These are phyloP conservation scores for Forsythia viridissima DNA, from an alignment of 257 asterid species.

Conservation along the genomic window DNA sequence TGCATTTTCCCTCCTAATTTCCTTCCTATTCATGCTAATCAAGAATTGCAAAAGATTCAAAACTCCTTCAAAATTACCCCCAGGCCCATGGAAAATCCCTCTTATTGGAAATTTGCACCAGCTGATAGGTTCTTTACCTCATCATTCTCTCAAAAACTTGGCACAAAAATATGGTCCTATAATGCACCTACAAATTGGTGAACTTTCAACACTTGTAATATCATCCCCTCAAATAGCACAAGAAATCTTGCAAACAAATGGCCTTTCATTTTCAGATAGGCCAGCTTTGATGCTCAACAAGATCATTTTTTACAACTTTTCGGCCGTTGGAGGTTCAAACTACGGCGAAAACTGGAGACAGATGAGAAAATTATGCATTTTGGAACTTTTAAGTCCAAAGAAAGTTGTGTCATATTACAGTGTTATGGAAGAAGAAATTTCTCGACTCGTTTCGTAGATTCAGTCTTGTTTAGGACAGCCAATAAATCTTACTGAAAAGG, in stretches of 20 bases:
- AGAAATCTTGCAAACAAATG: slow-evolving; percentile 23
- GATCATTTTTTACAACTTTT: slow-evolving; percentile 15
- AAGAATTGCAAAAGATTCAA: neutral
- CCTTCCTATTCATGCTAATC: neutral
- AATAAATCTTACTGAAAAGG: slow-evolving; percentile 2
- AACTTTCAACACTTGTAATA: slow-evolving; percentile 8
- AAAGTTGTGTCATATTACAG: neutral
- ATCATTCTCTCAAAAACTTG: slow-evolving; percentile 8
- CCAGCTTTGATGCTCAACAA: neutral
- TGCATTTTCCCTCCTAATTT: neutral
- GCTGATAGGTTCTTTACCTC: slow-evolving; percentile 4
- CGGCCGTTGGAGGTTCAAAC: slow-evolving; percentile 21
- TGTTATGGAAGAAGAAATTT: slow-evolving; percentile 19
- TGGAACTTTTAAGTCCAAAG: slow-evolving; percentile 22
- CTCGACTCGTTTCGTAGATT: neutral
- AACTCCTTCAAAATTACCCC: neutral
- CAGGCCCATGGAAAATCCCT: slow-evolving; percentile 21
- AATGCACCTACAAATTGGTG: slow-evolving; percentile 28
- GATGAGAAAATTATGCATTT: slow-evolving; percentile 14
- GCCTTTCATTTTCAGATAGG: slow-evolving; percentile 19
- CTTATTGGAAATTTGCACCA: slow-evolving; percentile 22
- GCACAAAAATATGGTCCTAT: slow-evolving; percentile 27
- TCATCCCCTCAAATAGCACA: slow-evolving; percentile 23
- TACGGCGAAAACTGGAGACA: slow-evolving; percentile 35
- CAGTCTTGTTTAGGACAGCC: neutral